Percentiles rank a stretch among this genome's conserved stretches.
Evolutionary conservation across 768 basidiomycete genomes (phyloP).

Genomic region (Holtermanniella nyarrowii): DNA sequence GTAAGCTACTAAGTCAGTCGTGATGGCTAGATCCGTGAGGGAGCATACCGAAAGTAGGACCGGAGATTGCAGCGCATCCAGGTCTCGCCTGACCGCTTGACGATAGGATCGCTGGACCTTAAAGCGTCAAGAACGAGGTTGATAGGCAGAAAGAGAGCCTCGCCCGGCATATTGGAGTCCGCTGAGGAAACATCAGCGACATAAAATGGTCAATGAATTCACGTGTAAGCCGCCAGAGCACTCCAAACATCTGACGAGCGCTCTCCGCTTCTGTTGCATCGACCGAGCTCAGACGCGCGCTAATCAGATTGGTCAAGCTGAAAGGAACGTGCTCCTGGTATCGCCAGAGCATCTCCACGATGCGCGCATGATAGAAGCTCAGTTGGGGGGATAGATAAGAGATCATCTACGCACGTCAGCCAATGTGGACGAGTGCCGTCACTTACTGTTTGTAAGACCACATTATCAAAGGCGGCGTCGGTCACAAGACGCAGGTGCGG

Average conservation of each 20-base stretch:
- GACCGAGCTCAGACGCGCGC: slow-evolving; percentile 57
- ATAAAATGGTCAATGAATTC: slow-evolving; percentile 12
- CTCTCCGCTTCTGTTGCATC: slow-evolving; percentile 47
- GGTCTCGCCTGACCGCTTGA: slow-evolving; percentile 75
- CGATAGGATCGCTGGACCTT: slow-evolving; percentile 59
- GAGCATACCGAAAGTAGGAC: slow-evolving; percentile 78
- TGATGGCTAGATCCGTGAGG: too few species aligned
- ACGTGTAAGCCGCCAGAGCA: slow-evolving; percentile 85
- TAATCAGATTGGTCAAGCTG: slow-evolving; percentile 43
- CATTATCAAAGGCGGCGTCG: slow-evolving; percentile 34
- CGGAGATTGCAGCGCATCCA: slow-evolving; percentile 95
- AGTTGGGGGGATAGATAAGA: slow-evolving; percentile 59
- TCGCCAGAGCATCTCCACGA: slow-evolving; percentile 71
- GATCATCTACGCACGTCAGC: slow-evolving; percentile 48
- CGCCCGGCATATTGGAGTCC: slow-evolving; percentile 69
- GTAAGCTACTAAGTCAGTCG: slow-evolving; percentile 61
- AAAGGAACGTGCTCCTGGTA: slow-evolving; percentile 25
- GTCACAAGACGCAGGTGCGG: background rate
- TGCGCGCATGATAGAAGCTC: slow-evolving; percentile 66
- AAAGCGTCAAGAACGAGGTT: slow-evolving; percentile 77
- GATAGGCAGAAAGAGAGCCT: slow-evolving; percentile 72
- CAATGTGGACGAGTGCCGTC: background rate
- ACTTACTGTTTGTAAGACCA: slow-evolving; percentile 21
- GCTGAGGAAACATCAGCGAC: slow-evolving; percentile 44
- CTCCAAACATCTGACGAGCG: slow-evolving; percentile 78